A percentile compares a stretch with the other conserved stretches of the same genome.
phyloP scores from a whole-genome alignment of 345 rosid genomes.

The Xanthoceras sorbifolium region DNA sequence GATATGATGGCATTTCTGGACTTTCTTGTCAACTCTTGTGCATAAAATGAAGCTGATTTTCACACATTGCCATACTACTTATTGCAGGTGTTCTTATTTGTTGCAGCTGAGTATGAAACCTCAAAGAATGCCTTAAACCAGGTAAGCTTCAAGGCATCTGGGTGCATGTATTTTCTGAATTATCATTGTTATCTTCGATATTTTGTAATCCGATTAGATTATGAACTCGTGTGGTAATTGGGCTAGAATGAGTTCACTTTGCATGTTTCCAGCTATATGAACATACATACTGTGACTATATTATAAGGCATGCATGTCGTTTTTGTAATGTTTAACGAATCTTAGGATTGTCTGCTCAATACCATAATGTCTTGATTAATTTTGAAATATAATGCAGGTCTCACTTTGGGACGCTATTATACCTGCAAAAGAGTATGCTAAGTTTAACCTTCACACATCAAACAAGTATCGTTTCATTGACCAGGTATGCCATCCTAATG shows the following conservation, averaged over 20 bases:
- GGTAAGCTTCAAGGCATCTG: constrained; percentile 40
- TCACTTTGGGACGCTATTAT: constrained; percentile 97
- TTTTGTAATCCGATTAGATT: neutral
- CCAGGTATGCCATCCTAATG: constrained; percentile 51
- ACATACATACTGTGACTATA: neutral
- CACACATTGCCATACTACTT: neutral
- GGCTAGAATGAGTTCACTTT: constrained; percentile 1
- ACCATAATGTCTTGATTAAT: neutral
- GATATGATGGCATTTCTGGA: constrained; percentile 4
- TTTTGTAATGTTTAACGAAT: neutral
- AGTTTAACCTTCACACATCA: constrained; percentile 67
- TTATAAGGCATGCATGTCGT: neutral
- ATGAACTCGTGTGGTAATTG: neutral
- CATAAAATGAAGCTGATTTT: neutral
- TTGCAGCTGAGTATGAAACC: constrained; percentile 91
- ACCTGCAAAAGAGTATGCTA: constrained; percentile 77
- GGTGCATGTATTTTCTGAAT: neutral
- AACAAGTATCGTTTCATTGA: constrained; percentile 95
- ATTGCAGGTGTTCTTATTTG: constrained; percentile 76
- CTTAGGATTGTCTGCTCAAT: neutral
- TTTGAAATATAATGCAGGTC: constrained; percentile 43
- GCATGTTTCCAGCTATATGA: neutral
- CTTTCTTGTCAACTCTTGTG: neutral
- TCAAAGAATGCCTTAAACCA: constrained; percentile 80
- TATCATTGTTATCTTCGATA: neutral